A percentile compares a stretch with the other conserved stretches of the same genome.
These are phyloP conservation scores for Trypanosomatidae sp. DNA, from an alignment of 208 protist species.

Conservation along the genomic window DNA sequence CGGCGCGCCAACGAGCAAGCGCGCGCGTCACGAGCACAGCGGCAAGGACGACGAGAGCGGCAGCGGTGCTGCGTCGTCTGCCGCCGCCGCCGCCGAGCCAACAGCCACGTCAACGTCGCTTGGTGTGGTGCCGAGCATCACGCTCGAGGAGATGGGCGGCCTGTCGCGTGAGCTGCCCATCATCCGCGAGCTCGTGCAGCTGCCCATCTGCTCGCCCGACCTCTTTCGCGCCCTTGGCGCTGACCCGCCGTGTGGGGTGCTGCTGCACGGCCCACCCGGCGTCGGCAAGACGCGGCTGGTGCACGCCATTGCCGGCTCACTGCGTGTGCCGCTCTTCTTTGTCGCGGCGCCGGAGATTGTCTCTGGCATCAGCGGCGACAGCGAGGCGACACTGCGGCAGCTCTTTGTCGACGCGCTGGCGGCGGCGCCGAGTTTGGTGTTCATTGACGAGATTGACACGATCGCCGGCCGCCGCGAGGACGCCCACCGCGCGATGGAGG, in stretches of 20 bases:
- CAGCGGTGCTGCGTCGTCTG: too few relatives aligned
- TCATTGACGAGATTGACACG: slow-evolving; percentile 99
- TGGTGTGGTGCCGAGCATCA: slow-evolving; percentile 75
- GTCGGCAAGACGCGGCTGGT: slow-evolving; percentile 94
- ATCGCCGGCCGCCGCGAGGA: slow-evolving; percentile 91
- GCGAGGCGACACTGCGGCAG: slow-evolving; percentile 94
- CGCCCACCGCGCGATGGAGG: slow-evolving; percentile 96
- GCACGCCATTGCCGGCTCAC: slow-evolving; percentile 90
- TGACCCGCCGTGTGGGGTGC: slow-evolving; percentile 91
- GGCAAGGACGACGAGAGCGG: too few relatives aligned
- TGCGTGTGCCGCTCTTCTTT: slow-evolving; percentile 91
- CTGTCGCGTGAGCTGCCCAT: slow-evolving; percentile 81
- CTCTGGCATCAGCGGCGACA: slow-evolving; percentile 97
- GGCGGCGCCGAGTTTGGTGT: slow-evolving; percentile 95
- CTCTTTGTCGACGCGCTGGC: slow-evolving; percentile 92
- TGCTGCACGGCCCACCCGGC: slow-evolving; percentile 95
- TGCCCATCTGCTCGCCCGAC: slow-evolving; percentile 91
- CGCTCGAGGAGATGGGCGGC: slow-evolving; percentile 87
- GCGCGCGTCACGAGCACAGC: slow-evolving; percentile 8
- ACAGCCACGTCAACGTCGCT: slow-evolving; percentile 9
- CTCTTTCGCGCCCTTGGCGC: slow-evolving; percentile 93
- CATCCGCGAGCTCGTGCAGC: slow-evolving; percentile 94
- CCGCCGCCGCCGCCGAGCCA: slow-evolving; percentile 7
- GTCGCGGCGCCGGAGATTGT: slow-evolving; percentile 95
- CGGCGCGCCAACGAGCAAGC: slow-evolving; percentile 5